A percentile compares a stretch with the other conserved stretches of the same genome.
Conservation (phyloP, 495 filamentous ascomycete species). For the Apiosordaria backusii region DNA sequence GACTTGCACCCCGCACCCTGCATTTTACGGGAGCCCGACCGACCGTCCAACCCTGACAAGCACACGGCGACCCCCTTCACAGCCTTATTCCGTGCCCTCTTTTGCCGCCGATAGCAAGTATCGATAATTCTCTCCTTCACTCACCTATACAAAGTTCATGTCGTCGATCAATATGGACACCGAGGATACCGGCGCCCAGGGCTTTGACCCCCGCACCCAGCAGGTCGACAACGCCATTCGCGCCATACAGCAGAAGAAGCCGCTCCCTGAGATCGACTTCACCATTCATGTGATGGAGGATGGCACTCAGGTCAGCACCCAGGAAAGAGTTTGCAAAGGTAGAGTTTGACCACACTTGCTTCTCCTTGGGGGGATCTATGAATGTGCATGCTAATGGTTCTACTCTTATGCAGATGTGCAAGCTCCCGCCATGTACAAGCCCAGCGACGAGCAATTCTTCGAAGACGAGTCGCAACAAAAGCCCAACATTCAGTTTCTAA, state of each 20-base stretch:
- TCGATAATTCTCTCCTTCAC: constrained; percentile 3
- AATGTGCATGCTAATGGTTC: constrained; percentile 10
- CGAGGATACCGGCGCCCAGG: constrained; percentile 33
- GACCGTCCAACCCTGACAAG: constrained; percentile 2
- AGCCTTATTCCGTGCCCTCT: background rate
- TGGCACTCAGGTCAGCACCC: constrained; percentile 87
- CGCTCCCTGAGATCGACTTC: constrained; percentile 96
- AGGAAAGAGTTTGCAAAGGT: constrained; percentile 98
- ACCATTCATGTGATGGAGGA: constrained; percentile 98
- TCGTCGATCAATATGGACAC: constrained; percentile 33
- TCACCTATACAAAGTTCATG: constrained; percentile 1
- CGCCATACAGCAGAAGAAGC: constrained; percentile 87
- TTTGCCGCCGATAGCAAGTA: background rate
- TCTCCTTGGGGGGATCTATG: constrained; percentile 4
- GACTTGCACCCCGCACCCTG: background rate
- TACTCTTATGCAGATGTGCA: constrained; percentile 69
- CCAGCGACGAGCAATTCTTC: constrained; percentile 73
- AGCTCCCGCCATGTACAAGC: constrained; percentile 88
- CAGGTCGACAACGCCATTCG: constrained; percentile 68
- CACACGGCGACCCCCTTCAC: background rate
- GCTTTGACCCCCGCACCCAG: constrained; percentile 34
- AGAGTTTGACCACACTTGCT: constrained; percentile 22
- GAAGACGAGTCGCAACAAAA: constrained; percentile 77
- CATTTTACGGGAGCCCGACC: constrained; percentile 8
- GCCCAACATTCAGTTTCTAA: constrained; percentile 89